These are phyloP conservation scores for Mucor plumbeus DNA, from an alignment of 371 early-diverging fungal species.

Conservation along the genomic window DNA sequence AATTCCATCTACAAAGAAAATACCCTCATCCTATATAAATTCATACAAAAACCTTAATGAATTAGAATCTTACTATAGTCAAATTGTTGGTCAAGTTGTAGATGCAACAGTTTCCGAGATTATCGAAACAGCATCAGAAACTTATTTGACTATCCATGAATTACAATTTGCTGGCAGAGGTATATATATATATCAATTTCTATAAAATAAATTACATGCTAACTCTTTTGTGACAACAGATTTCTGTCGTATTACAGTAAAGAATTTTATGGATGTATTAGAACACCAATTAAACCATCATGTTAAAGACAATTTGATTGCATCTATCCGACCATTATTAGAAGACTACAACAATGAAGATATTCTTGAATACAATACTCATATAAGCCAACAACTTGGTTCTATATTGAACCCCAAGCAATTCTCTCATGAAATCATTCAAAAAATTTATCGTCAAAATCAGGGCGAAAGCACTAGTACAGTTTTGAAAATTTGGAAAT, in stretches of 20 bases:
- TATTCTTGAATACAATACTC: constrained; percentile 23
- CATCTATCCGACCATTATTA: constrained; percentile 36
- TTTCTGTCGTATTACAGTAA: constrained; percentile 26
- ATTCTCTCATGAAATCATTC: constrained; percentile 30
- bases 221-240: constrained; percentile 6
- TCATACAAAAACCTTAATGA: not conserved
- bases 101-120: constrained; percentile 20
- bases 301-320: constrained; percentile 28
- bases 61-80: constrained; percentile 12
- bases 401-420: constrained; percentile 29
- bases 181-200: not conserved
- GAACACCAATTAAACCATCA: constrained; percentile 30
- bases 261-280: constrained; percentile 30
- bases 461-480: not conserved
- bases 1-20: not conserved
- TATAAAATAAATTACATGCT: not conserved
- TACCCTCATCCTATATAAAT: constrained; percentile 8
- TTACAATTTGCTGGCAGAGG: constrained; percentile 27
- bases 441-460: constrained; percentile 7
- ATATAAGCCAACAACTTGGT: constrained; percentile 35
- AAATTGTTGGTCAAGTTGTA: constrained; percentile 10
- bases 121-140: constrained; percentile 21
- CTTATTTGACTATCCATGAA: constrained; percentile 31
- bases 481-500: constrained; percentile 4
- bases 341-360: constrained; percentile 25